A percentile compares a stretch with the other conserved stretches of the same genome.
Conservation (phyloP, 108 stramenopile species). For the Nitzschia sp. region DNA sequence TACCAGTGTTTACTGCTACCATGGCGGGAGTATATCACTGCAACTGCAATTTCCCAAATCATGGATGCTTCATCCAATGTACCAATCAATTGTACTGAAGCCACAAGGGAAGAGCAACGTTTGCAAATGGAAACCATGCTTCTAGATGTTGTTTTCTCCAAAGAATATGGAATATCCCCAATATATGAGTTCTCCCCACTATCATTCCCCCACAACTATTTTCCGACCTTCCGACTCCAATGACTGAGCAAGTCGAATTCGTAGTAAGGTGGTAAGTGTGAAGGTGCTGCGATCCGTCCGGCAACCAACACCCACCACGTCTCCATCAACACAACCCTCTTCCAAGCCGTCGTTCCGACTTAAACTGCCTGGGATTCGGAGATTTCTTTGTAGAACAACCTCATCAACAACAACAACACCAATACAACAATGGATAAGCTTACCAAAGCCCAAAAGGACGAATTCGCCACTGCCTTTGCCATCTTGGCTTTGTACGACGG, state of each 20-base stretch:
- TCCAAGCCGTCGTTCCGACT: slow-evolving; percentile 49
- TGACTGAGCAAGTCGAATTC: background rate
- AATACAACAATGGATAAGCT: slow-evolving; percentile 71
- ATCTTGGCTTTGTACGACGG: slow-evolving; percentile 94
- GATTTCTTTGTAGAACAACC: slow-evolving; percentile 1
- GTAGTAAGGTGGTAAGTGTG: background rate
- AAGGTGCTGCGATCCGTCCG: background rate
- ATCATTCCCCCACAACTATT: too few species aligned
- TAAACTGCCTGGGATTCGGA: slow-evolving; percentile 50
- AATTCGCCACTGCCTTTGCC: slow-evolving; percentile 89
- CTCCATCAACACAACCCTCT: slow-evolving; percentile 11
- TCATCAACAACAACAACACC: slow-evolving; percentile 13
- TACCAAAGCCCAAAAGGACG: slow-evolving; percentile 89
- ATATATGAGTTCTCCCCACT: too few species aligned
- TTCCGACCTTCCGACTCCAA: too few species aligned
- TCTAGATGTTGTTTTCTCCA: too few species aligned
- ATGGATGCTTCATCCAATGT: too few species aligned
- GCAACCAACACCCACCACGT: slow-evolving; percentile 1
- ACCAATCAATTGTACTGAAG: too few species aligned
- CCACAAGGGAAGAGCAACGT: too few species aligned
- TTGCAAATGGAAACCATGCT: too few species aligned
- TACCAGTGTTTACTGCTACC: too few species aligned
- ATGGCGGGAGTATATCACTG: too few species aligned
- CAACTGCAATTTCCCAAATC: too few species aligned
- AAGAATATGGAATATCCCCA: too few species aligned